phyloP scores from a whole-genome alignment of 805 yeast species.

The Starmerella apicola region DNA sequence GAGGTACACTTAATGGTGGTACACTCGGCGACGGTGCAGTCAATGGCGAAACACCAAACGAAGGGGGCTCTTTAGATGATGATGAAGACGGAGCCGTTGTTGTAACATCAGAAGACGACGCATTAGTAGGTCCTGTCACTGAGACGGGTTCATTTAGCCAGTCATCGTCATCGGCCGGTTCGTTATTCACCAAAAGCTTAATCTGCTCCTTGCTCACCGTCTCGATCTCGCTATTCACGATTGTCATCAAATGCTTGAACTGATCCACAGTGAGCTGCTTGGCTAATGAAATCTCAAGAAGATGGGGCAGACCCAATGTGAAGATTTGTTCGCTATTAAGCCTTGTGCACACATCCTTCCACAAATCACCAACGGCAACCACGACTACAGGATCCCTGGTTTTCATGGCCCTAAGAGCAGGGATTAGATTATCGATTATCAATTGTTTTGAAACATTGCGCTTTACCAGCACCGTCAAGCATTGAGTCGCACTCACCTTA shows the following conservation, averaged over 20 bases:
- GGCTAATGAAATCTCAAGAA: constrained; percentile 40
- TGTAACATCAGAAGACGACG: too few relatives aligned
- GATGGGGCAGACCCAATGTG: constrained; percentile 42
- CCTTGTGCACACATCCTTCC: constrained; percentile 26
- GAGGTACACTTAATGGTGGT: too few relatives aligned
- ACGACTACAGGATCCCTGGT: constrained; percentile 61
- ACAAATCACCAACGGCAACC: constrained; percentile 35
- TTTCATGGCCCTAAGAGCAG: constrained; percentile 61
- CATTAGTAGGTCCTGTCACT: too few relatives aligned
- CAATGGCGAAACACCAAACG: too few relatives aligned
- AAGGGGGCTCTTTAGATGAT: too few relatives aligned
- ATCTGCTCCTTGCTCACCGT: constrained; percentile 35
- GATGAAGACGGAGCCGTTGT: too few relatives aligned
- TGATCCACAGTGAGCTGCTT: constrained; percentile 33
- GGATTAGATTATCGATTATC: constrained; percentile 68
- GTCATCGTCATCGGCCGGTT: constrained; percentile 11
- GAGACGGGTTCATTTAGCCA: constrained; percentile 9
- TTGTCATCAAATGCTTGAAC: constrained; percentile 31
- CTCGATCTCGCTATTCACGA: constrained; percentile 33
- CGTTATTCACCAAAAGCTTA: constrained; percentile 14
- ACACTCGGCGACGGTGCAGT: too few relatives aligned
- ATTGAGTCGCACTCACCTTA: constrained; percentile 35
- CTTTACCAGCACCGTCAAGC: constrained; percentile 12
- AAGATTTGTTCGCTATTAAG: constrained; percentile 41
- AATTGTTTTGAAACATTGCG: constrained; percentile 49